phyloP scores from a whole-genome alignment of 2,329 filamentous ascomycete genomes.

The Colletotrichum tropicicola region DNA sequence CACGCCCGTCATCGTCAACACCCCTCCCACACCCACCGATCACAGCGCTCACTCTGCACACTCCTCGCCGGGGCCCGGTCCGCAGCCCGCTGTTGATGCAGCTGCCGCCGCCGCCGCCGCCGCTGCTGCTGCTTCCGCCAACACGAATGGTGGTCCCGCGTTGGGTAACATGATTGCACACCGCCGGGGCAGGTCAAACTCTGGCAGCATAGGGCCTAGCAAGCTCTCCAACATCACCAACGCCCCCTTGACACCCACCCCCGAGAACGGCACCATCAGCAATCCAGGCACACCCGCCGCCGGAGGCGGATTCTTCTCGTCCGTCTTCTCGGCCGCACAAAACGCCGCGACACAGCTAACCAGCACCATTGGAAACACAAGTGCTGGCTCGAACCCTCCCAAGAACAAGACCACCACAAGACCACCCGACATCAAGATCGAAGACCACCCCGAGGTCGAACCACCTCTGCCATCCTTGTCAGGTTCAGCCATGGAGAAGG shows the following conservation, averaged over 20 bases:
- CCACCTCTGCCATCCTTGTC: slow-evolving; percentile 38
- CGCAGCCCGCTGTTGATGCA: slow-evolving; percentile 35
- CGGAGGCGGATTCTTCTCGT: slow-evolving; percentile 86
- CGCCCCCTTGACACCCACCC: slow-evolving; percentile 78
- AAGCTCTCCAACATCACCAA: slow-evolving; percentile 83
- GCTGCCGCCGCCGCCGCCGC: slow-evolving; percentile 34
- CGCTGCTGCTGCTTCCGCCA: slow-evolving; percentile 34
- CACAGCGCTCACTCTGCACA: slow-evolving; percentile 19
- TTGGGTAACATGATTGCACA: slow-evolving; percentile 80
- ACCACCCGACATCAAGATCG: slow-evolving; percentile 41
- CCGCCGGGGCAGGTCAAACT: slow-evolving; percentile 61
- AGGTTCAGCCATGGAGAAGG: slow-evolving; percentile 56
- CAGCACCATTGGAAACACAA: slow-evolving; percentile 76
- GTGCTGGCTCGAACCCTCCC: slow-evolving; percentile 53
- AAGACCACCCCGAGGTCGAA: slow-evolving; percentile 53
- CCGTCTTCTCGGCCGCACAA: slow-evolving; percentile 91
- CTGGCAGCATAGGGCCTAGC: slow-evolving; percentile 73
- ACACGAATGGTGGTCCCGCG: slow-evolving; percentile 66
- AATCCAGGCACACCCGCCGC: slow-evolving; percentile 58
- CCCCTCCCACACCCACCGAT: slow-evolving; percentile 71
- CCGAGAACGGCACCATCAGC: slow-evolving; percentile 67
- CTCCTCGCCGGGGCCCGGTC: slow-evolving; percentile 11
- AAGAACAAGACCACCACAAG: slow-evolving; percentile 49
- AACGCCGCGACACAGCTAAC: slow-evolving; percentile 84
- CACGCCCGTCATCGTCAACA: slow-evolving; percentile 69